Conservation (phyloP, 164 flowering plant genomes). For the Aristolochia californica region DNA sequence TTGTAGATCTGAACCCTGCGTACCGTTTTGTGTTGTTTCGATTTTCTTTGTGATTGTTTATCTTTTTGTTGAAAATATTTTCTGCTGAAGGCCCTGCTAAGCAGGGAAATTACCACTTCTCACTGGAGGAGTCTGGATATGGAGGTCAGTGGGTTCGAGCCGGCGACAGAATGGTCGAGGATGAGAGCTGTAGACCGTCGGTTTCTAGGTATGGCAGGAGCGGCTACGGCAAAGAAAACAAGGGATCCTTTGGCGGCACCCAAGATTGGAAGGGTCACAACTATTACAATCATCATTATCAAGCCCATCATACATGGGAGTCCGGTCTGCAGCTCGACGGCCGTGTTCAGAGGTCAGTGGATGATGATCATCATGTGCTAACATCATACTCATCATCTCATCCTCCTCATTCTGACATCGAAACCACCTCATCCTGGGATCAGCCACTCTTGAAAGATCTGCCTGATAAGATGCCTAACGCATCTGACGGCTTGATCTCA, state of each 20-base stretch:
- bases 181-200: slow-evolving; percentile 35
- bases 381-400: slow-evolving; percentile 4
- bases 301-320: slow-evolving; percentile 27
- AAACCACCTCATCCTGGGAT: slow-evolving; percentile 27
- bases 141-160: slow-evolving; percentile 43
- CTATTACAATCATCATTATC: slow-evolving; percentile 1
- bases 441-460: slow-evolving; percentile 34
- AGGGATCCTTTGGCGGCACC: slow-evolving; percentile 31
- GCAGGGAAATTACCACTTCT: slow-evolving; percentile 72
- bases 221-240: slow-evolving; percentile 36
- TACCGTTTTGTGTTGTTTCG: neutral
- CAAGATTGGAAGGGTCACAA: slow-evolving; percentile 48
- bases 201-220: slow-evolving; percentile 38
- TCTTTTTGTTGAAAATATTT: slow-evolving; percentile 11
- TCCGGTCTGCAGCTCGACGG: slow-evolving; percentile 14
- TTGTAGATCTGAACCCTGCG: neutral
- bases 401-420: slow-evolving; percentile 28
- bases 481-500: slow-evolving; percentile 27
- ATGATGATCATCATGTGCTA: slow-evolving; percentile 13
- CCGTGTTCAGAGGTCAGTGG: slow-evolving; percentile 41
- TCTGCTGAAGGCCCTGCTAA: slow-evolving; percentile 71
- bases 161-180: slow-evolving; percentile 46
- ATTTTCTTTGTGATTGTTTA: slow-evolving; percentile 5
- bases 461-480: slow-evolving; percentile 37
- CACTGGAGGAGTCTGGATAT: slow-evolving; percentile 44